These are phyloP conservation scores for Poterioochromonas sp. DNA, from an alignment of 352 stramenopile species.

Conservation along the genomic window DNA sequence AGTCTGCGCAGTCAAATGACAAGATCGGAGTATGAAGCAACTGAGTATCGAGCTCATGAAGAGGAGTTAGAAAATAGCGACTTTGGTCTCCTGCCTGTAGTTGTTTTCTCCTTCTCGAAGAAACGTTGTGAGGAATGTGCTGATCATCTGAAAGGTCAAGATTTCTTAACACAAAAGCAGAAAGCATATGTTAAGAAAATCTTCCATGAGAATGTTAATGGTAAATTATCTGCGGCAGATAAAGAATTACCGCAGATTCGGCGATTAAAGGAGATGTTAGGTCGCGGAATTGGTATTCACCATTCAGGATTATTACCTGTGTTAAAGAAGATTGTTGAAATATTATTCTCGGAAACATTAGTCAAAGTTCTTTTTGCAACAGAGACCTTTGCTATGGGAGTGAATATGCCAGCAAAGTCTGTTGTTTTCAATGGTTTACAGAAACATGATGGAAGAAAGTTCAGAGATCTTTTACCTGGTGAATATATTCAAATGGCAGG, in stretches of 20 bases:
- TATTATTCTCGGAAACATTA: constrained; percentile 89
- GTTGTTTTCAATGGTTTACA: constrained; percentile 93
- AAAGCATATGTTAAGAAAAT: constrained; percentile 1
- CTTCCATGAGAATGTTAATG: background rate
- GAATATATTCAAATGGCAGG: constrained; percentile 95
- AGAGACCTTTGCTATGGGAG: constrained; percentile 97
- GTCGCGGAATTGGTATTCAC: constrained; percentile 89
- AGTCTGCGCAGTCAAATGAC: too few species aligned
- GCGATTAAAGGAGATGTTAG: constrained; percentile 72
- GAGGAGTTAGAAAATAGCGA: background rate
- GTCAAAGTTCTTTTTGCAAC: constrained; percentile 97
- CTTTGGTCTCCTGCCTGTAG: constrained; percentile 68
- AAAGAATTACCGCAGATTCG: constrained; percentile 55
- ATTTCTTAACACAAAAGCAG: constrained; percentile 60
- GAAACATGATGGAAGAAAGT: constrained; percentile 91
- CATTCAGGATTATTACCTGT: constrained; percentile 94
- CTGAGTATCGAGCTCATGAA: background rate
- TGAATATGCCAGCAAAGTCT: constrained; percentile 95
- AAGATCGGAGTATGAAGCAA: background rate
- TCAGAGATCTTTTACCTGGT: constrained; percentile 62
- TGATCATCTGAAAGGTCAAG: constrained; percentile 55
- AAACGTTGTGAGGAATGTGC: constrained; percentile 76
- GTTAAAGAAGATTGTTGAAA: constrained; percentile 99
- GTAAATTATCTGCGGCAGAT: constrained; percentile 36
- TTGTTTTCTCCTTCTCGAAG: constrained; percentile 87